Percentiles rank a stretch among this genome's conserved stretches.
Conservation (phyloP, 495 filamentous ascomycete species). For the Daldinia caldariorum region DNA sequence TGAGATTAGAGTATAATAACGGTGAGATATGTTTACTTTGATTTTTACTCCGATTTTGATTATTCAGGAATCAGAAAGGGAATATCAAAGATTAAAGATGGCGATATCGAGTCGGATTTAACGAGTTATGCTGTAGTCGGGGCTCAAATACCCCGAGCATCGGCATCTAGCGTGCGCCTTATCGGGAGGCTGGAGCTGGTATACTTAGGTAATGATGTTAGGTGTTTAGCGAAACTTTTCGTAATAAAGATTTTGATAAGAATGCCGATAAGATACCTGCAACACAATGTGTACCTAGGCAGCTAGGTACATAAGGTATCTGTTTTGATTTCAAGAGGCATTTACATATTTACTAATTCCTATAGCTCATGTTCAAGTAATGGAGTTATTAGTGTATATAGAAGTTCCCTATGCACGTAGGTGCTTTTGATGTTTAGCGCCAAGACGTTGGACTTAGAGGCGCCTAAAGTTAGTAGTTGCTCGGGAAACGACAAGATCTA, state of each 20-base stretch:
- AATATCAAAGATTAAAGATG: constrained; percentile 24
- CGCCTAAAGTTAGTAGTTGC: background rate
- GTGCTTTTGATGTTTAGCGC: background rate
- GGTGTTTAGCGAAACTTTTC: background rate
- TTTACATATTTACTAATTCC: background rate
- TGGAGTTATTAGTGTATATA: no score
- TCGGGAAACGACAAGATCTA: background rate
- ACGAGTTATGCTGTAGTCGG: background rate
- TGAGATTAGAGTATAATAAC: background rate
- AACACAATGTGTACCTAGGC: background rate
- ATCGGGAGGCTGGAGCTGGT: background rate
- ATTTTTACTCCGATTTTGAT: constrained; percentile 5
- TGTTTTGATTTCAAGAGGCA: background rate
- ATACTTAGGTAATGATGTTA: no score
- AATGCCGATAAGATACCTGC: background rate
- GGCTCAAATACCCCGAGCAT: background rate
- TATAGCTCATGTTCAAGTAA: no score
- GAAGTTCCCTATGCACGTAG: no score
- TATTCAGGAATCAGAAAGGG: background rate
- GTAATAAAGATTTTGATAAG: background rate
- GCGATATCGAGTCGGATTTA: constrained; percentile 21
- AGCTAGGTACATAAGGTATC: no score
- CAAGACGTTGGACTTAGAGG: background rate
- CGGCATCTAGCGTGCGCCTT: background rate
- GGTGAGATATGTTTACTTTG: constrained; percentile 4